A percentile compares a stretch with the other conserved stretches of the same genome.
These are phyloP conservation scores for Fusarium drepaniforme DNA, from an alignment of 2,329 filamentous ascomycete genomes.

Conservation along the genomic window DNA sequence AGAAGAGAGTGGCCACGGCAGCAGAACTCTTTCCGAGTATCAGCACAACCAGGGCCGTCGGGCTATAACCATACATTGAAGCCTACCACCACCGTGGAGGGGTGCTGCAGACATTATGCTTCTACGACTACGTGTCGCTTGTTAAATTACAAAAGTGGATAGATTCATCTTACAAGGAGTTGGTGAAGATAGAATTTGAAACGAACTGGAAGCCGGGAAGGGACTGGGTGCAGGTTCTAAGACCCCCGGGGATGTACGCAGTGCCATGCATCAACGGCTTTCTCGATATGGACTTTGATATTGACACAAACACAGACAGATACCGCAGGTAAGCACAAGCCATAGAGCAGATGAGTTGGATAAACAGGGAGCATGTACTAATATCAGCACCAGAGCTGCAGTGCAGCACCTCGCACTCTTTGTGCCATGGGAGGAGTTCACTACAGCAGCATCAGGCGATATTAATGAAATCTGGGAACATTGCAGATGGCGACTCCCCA, in stretches of 20 bases:
- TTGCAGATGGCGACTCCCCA: not conserved
- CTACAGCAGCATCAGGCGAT: not conserved
- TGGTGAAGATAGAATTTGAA: conserved; percentile 9
- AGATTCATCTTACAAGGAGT: not conserved
- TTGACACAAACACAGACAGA: not conserved
- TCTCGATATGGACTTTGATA: conserved; percentile 7
- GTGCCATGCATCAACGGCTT: conserved; percentile 2
- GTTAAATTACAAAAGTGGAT: not conserved
- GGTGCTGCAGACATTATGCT: not conserved
- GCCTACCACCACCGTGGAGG: conserved; percentile 2
- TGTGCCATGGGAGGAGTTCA: not conserved
- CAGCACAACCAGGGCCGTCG: not conserved
- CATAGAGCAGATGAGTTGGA: not conserved
- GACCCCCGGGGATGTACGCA: not conserved
- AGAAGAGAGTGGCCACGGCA: conserved; percentile 6
- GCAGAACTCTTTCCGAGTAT: not conserved
- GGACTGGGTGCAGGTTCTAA: conserved; percentile 3
- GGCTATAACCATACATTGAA: not conserved
- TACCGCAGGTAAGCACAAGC: not conserved
- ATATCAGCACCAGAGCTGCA: not conserved
- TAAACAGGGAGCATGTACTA: not conserved
- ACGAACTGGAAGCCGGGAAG: not conserved
- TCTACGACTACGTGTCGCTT: conserved; percentile 3
- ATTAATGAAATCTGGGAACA: not conserved
- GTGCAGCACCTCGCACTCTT: not conserved